Evolutionary conservation across 2,329 filamentous ascomycete genomes (phyloP), one percentile per base, ranked within the genome.

Genomic region (Phaeomoniella chlamydospora): DNA sequence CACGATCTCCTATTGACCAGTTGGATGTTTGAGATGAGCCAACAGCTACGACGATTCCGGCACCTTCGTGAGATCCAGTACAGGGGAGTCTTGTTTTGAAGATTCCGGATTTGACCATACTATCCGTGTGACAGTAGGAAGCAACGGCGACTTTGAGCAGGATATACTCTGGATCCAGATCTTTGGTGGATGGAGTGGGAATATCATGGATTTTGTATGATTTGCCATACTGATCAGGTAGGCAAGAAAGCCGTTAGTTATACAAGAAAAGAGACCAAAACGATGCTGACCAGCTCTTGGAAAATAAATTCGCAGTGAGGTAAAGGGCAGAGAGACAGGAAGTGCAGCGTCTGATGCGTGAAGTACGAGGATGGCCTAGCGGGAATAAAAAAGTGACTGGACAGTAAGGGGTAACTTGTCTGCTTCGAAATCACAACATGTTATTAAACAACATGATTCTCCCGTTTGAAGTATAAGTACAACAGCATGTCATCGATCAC

Each of bases 121-220:
- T 52, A 54, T 77, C 73, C 1, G 74, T 77, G 55, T 78, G 73
- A 55, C 73, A 77, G 47, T 74, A 64, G 1, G 69, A 73, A 6
- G 69, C 72, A 12, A 70, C 70, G 37, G 68, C 71, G 35, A 74
- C 58, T 49, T 72, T 73, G 46, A 77, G 59, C 22, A 77, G 63
- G n/a, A 79, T 55, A 42, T 77, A 72, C 43, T 68, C 46, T 0
- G 65, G 59, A 3, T 54, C 50, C 12, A 74, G 62, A 3, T 19
- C 17, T 12, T 51, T 38, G n/a, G n/a, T n/a, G 5, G 51, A 49
- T 4, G 71, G 71, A 1, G 67, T 61, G 10, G 63, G 57, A 18
- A 75, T 50, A 12, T 57, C 52, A 44, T 62, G 61, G 39, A 76
- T 55, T 35, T 62, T 47, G 52, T 77, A 75, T 4, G 71, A 70